Base-by-base conservation (phyloP, 306 rosid species). In the Fagus crenata region DNA sequence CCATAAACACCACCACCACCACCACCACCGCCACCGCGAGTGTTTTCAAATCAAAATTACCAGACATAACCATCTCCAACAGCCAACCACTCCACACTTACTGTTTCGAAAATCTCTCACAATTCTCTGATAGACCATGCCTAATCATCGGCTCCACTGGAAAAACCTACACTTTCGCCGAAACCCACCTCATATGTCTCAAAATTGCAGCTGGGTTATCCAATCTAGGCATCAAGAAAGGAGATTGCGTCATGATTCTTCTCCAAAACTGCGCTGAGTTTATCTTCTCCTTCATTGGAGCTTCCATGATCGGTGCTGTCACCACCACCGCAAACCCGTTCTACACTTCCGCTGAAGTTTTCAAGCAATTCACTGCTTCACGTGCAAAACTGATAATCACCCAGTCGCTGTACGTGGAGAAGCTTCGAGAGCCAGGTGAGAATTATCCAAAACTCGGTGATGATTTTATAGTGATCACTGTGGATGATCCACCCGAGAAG, bases 251-350 rank as follows among this genome's bases (percentile, higher is more conserved):
- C 78, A 90, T 94, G 97, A 85, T 92, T 40, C 88, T 94, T 9
- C 96, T 94, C 53, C 96, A 80, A 5, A 94, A 94, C 64, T 89
- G 84, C 15, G 82, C 92, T 0, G 98, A 94, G 74, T 94, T 90
- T 36, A 89, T 61, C 36, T 53, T 90, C 82, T 81, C 97, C 0
- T 92, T 92, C 87, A 5, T 94, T 15, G 98, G 89, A 1, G 89
- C 94, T 0, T 90, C 97, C 51, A 85, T 90, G 88, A 71, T 90
- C 77, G 98, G 97, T 43, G 95, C 93, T n/a, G 84, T 88, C 41
- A 53, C 85, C 51, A 92, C 97, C 79, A 82, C 96, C 49, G 97
- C 96, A 5, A 92, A 94, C 69, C 98, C 97, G 0, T 88, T 85
- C 81, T 92, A 89, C 84, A 90, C 97, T 6, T 39, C 88, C 1